A percentile compares a stretch with the other conserved stretches of the same genome.
Conservation (phyloP, 345 rosid genomes). For the Rubroshorea leprosula region DNA sequence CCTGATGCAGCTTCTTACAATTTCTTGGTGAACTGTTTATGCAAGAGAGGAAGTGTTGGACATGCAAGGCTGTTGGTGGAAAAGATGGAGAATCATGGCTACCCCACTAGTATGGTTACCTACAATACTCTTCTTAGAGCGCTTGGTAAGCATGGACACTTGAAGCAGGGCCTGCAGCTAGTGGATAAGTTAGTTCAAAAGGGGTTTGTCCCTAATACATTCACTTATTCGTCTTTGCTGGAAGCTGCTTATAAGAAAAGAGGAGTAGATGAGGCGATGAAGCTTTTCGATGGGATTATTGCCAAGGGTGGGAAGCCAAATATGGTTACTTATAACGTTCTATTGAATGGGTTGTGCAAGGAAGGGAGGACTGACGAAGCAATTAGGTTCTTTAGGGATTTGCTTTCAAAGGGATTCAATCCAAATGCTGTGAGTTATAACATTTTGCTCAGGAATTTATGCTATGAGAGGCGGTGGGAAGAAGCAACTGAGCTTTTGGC, state of each 20-base stretch:
- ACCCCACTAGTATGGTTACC: slow-evolving; percentile 46
- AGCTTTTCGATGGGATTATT: slow-evolving; percentile 57
- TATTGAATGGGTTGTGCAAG: slow-evolving; percentile 73
- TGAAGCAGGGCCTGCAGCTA: slow-evolving; percentile 59
- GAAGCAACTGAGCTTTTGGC: slow-evolving; percentile 59
- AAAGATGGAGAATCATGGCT: slow-evolving; percentile 70
- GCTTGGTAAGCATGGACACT: slow-evolving; percentile 61
- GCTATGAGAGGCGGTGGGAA: slow-evolving; percentile 68
- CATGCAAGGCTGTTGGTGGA: slow-evolving; percentile 87
- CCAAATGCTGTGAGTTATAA: slow-evolving; percentile 70
- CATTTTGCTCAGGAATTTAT: slow-evolving; percentile 64
- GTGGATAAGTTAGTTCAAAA: slow-evolving; percentile 54
- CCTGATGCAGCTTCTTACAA: slow-evolving; percentile 66
- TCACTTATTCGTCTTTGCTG: slow-evolving; percentile 65
- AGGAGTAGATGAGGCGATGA: slow-evolving; percentile 63
- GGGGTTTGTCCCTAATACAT: slow-evolving; percentile 69
- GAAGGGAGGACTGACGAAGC: slow-evolving; percentile 79
- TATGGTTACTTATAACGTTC: slow-evolving; percentile 67
- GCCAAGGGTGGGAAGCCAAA: slow-evolving; percentile 60
- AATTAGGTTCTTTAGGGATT: slow-evolving; percentile 44
- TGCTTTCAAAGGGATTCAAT: slow-evolving; percentile 64
- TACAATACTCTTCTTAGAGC: slow-evolving; percentile 65
- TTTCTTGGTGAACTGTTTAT: slow-evolving; percentile 57
- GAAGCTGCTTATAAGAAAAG: slow-evolving; percentile 77
- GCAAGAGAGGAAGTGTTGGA: slow-evolving; percentile 66